Percentiles rank a stretch among this genome's conserved stretches.
Evolutionary conservation across 2,329 filamentous ascomycete genomes (phyloP).

Genomic region (Ceratocystis alfenasii): DNA sequence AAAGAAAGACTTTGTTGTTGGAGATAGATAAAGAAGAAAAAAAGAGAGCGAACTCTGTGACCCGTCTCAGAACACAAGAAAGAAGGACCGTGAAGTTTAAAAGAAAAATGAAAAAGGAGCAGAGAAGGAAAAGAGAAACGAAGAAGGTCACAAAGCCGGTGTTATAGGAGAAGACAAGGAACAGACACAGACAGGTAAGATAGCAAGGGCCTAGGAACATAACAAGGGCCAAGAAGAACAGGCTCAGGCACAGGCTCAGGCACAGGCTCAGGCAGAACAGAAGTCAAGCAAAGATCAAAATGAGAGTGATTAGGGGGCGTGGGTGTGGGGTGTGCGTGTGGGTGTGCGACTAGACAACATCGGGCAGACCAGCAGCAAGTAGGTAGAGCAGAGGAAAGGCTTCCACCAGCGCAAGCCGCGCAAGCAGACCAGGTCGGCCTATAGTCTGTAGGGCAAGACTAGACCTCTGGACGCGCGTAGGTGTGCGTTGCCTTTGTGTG

Average conservation of each 20-base stretch:
- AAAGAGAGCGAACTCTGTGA: background rate
- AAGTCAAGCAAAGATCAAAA: no score
- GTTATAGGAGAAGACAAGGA: slow-evolving; percentile 9
- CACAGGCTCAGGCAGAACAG: background rate
- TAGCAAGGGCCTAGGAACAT: background rate
- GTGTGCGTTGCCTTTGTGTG: no score
- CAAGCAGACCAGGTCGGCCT: no score
- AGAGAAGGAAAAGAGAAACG: slow-evolving; percentile 1
- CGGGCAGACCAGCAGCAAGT: no score
- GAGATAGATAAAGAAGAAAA: background rate
- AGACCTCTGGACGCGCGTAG: no score
- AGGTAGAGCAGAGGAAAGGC: no score
- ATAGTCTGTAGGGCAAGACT: no score
- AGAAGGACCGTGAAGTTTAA: background rate
- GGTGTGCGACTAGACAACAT: no score
- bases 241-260: background rate
- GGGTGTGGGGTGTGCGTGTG: no score
- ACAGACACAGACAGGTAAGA: background rate
- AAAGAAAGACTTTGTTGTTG: background rate
- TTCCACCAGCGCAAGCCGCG: no score
- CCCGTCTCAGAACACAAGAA: background rate
- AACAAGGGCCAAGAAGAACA: no score
- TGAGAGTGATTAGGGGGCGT: no score
- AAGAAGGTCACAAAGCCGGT: slow-evolving; percentile 12
- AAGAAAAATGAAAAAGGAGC: slow-evolving; percentile 1